Evolutionary conservation across 495 filamentous ascomycete species (phyloP), one percentile per base, ranked within the genome.

Genomic region (Penicillium bovifimosum): DNA sequence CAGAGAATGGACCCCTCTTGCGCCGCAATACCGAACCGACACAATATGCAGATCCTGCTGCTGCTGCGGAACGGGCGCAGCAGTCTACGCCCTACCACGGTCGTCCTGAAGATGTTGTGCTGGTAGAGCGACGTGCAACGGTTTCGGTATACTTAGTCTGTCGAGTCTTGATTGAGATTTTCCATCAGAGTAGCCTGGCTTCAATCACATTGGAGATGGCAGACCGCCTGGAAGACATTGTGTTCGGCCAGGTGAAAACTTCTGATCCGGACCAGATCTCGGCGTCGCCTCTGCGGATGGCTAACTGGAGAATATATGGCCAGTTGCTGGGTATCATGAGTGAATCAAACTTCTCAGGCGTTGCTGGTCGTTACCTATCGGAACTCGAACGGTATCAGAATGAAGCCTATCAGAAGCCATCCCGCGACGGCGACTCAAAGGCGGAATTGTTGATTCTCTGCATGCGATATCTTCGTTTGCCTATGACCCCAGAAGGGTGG

Each of bases 141-240:
- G 86, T 95, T 2, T 95, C 95, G 10, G 93, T 96, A 32, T 98
- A 95, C 62, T 83, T 98, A 27, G 85, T 96, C 9, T 97, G 93
- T 65, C 80, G 93, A 39, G 91, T 97, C 9, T 74, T 98, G 51
- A 87, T 96, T 29, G 93, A 96, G 68, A 90, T 98, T 35, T 89
- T 96, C 70, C 85, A 83, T 13, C 90, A 97, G 66, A 96, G 87
- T 52, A 92, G 80, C 13, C 71, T 96, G 33, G 80, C 84, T 24
- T 83, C 80, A 24, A 88, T 97, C 41, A 93, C 88, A 1, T 75
- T 82, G 1, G 90, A 95, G 47, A 92, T 95, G 86, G 88, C 89
- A 43, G 87, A 88, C 41, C 88, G 88, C 44, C 76, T 98, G 13
- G 92, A 97, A 67, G 87, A 85, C 40, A 95, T 97, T 41, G 95